Base-by-base conservation (phyloP, 305 asterid species). In the Fraxinus angustifolia region DNA sequence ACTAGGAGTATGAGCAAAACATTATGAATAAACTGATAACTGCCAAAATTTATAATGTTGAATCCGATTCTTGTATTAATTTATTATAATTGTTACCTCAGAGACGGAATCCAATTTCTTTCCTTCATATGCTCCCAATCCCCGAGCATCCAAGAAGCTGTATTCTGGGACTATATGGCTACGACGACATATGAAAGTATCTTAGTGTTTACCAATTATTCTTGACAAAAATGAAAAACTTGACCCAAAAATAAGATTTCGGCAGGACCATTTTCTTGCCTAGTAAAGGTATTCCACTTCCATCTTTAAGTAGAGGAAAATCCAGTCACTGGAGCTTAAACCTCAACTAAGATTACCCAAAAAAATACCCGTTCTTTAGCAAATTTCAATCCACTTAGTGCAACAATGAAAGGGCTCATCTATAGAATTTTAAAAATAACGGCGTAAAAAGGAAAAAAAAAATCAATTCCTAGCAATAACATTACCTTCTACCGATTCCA, bases 61-160 rank as follows among this genome's bases (percentile, higher is more conserved):
- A 58, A 53, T 75, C 40, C 19, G 23, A 19, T 8, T 58, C 21
- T 10, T 1, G 74, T 19, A 12, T 53, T 4, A 8, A 10, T 65
- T 23, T 12, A 62, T 21, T 62, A 16, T 23, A 62, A 62, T 30
- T 10, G 12, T 82, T 87, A 94, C 98, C 89, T 94, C 88, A 2
- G 98, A 89, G 73, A 94, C 40, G 26, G 95, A 78, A 77, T 90
- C 93, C 80, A 93, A 84, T n/a, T 78, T 82, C 79, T 91, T 89
- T 79, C 98, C 98, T 80, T 94, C 98, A 35, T 89, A 93, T 4
- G 96, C 95, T n/a, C 98, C 98, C 87, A 95, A 80, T 80, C 98
- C 98, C 26, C 98, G 95, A 85, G 98, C 98, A 89, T 94, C 98
- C 92, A 95, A 84, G 90, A 95, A 93, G 87, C 95, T 95, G 84